Conservation (phyloP, 805 yeast species). For the Candida taoyuanica region DNA sequence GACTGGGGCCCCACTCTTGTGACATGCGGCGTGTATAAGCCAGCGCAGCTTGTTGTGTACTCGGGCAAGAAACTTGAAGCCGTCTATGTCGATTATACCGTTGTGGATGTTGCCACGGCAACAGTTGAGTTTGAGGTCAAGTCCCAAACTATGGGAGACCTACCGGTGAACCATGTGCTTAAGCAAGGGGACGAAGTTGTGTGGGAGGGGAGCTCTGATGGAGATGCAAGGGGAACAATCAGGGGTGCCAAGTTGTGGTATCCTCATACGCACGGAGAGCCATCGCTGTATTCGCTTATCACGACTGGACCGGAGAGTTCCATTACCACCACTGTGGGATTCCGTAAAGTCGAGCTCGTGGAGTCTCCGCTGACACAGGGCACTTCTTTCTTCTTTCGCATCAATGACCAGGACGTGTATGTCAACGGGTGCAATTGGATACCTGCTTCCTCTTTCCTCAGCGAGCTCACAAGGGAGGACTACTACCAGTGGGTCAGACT, state of each 20-base stretch:
- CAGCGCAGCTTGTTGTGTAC: slow-evolving; percentile 11
- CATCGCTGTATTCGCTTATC: slow-evolving; percentile 8
- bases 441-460: slow-evolving; percentile 15
- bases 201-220: slow-evolving; percentile 9
- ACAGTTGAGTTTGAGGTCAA: slow-evolving; percentile 9
- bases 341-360: slow-evolving; percentile 17
- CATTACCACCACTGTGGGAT: slow-evolving; percentile 11
- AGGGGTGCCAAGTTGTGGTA: slow-evolving; percentile 12
- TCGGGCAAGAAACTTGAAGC: slow-evolving; percentile 3
- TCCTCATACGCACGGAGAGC: slow-evolving; percentile 19
- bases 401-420: slow-evolving; percentile 16
- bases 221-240: neutral
- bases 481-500: slow-evolving; percentile 13
- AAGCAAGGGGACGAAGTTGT: slow-evolving; percentile 5
- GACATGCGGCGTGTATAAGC: slow-evolving; percentile 16
- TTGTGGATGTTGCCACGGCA: slow-evolving; percentile 7
- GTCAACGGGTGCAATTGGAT: slow-evolving; percentile 21
- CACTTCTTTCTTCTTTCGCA: slow-evolving; percentile 16
- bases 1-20: slow-evolving; percentile 45
- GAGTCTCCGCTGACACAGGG: slow-evolving; percentile 13
- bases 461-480: slow-evolving; percentile 10
- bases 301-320: slow-evolving; percentile 4
- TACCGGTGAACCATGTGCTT: slow-evolving; percentile 3
- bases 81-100: slow-evolving; percentile 14
- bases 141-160: slow-evolving; percentile 4